A percentile compares a stretch with the other conserved stretches of the same genome.
Conservation (phyloP, 371 early-diverging fungal genomes). For the Circinella minor region DNA sequence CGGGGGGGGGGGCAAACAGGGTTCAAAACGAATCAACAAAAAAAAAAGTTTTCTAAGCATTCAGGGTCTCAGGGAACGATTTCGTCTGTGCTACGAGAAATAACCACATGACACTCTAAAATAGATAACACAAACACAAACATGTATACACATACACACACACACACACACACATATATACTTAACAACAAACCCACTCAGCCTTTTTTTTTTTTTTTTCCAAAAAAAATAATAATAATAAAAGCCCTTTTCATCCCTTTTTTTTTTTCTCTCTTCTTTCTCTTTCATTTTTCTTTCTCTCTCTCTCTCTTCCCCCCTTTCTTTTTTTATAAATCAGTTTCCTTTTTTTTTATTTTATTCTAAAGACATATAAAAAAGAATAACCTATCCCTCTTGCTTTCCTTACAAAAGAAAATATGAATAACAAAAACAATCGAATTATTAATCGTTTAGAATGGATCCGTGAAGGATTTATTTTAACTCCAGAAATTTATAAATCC, state of each 20-base stretch:
- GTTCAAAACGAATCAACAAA: neutral
- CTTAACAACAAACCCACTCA: neutral
- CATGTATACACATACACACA: neutral
- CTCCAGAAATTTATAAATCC: conserved; percentile 51
- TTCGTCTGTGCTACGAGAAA: conserved; percentile 9
- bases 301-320: neutral
- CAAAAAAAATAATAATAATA: neutral
- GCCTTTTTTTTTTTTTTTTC: neutral
- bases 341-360: neutral
- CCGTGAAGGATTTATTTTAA: conserved; percentile 17
- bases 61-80: conserved; percentile 19
- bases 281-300: neutral
- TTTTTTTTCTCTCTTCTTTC: conserved; percentile 4
- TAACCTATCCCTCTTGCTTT: too few relatives aligned
- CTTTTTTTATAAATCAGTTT: neutral
- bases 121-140: neutral
- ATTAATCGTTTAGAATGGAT: conserved; percentile 15
- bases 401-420: neutral
- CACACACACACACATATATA: neutral
- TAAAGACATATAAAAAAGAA: too few relatives aligned
- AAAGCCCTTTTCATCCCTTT: neutral
- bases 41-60: conserved; percentile 12
- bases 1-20: neutral
- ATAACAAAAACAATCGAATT: neutral
- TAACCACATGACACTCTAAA: conserved; percentile 11